Evolutionary conservation across 2,329 filamentous ascomycete species (phyloP).

Genomic region (Aspergillus tanneri): DNA sequence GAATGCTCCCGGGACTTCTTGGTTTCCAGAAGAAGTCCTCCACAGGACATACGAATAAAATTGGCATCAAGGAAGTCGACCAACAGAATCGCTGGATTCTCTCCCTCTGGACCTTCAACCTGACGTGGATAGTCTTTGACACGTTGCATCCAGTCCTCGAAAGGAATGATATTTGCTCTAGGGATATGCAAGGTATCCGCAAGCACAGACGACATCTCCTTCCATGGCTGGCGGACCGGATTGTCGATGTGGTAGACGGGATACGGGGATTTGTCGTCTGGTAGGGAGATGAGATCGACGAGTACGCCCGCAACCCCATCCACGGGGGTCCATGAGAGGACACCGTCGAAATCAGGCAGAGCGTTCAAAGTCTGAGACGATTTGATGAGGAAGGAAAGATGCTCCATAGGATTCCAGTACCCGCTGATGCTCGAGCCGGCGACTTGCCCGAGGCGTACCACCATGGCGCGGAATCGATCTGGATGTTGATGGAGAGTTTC

Average conservation of each 20-base stretch:
- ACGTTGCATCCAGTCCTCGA: conserved; percentile 40
- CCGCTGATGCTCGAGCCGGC: conserved; percentile 51
- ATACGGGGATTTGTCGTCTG: conserved; percentile 14
- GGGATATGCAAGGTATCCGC: conserved; percentile 36
- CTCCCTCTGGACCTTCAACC: too few relatives aligned
- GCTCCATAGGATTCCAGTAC: conserved; percentile 56
- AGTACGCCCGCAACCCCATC: conserved; percentile 40
- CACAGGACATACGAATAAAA: conserved; percentile 48
- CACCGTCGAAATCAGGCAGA: conserved; percentile 45
- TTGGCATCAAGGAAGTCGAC: conserved; percentile 33
- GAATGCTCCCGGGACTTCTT: conserved; percentile 40
- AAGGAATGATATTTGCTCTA: conserved; percentile 34
- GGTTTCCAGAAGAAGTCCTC: conserved; percentile 44
- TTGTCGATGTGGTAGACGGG: conserved; percentile 51
- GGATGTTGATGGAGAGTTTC: conserved; percentile 47
- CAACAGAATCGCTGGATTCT: conserved; percentile 32
- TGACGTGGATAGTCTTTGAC: conserved; percentile 31
- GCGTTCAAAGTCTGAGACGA: conserved; percentile 48
- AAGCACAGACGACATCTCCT: conserved; percentile 35
- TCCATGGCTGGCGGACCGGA: conserved; percentile 45
- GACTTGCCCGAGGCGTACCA: conserved; percentile 53
- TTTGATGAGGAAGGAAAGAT: conserved; percentile 53
- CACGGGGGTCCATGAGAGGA: conserved; percentile 49
- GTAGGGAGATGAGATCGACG: conserved; percentile 34
- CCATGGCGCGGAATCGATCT: conserved; percentile 44